These are phyloP conservation scores for Mortierella sp. DNA, from an alignment of 371 early-diverging fungal genomes.

Conservation along the genomic window DNA sequence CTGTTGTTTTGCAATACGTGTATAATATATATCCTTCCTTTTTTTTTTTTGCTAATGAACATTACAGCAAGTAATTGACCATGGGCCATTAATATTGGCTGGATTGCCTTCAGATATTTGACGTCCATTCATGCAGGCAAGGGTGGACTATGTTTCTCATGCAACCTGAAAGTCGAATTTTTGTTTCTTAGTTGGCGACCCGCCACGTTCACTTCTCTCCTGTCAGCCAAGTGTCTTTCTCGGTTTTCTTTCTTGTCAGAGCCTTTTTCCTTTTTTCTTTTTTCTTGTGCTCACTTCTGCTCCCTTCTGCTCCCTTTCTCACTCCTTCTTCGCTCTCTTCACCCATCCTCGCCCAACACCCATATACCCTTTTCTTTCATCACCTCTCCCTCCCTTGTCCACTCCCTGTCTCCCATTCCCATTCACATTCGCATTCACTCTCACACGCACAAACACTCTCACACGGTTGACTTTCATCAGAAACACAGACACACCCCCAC, in stretches of 20 bases:
- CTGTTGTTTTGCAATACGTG: not conserved
- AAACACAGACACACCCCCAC: not conserved
- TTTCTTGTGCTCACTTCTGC: not conserved
- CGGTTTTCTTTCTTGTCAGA: not conserved
- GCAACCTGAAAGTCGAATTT: not conserved
- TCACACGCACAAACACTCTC: no score
- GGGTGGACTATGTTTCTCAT: not conserved
- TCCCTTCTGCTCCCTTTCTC: not conserved
- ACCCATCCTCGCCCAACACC: not conserved
- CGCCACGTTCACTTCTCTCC: not conserved
- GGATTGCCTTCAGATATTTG: not conserved
- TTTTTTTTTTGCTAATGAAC: not conserved
- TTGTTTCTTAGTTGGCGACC: not conserved
- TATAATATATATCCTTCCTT: not conserved
- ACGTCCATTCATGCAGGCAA: conserved; percentile 4
- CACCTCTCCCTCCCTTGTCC: not conserved
- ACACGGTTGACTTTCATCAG: not conserved
- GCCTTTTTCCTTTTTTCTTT: not conserved
- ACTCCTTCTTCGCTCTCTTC: not conserved
- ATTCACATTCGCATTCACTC: not conserved
- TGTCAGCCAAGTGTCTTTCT: not conserved
- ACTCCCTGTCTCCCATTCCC: not conserved
- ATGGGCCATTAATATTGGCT: not conserved
- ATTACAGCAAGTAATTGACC: not conserved
- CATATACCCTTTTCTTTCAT: not conserved